Percentiles rank a stretch among this genome's conserved stretches.
Conservation (phyloP, 305 asterid genomes). For the Solanum hybrid region DNA sequence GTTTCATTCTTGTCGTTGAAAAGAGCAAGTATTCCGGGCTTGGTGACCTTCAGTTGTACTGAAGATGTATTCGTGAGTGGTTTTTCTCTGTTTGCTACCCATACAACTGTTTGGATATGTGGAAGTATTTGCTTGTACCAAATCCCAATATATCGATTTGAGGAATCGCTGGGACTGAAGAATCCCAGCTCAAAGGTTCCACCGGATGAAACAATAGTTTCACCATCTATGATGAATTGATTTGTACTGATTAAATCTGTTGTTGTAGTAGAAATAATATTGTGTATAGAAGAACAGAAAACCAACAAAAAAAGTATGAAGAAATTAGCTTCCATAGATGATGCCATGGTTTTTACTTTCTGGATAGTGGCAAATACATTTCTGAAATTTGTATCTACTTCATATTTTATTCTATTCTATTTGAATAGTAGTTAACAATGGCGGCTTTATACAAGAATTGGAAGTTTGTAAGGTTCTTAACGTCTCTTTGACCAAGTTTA, state of each 20-base stretch:
- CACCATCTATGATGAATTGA: neutral
- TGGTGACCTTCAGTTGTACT: neutral
- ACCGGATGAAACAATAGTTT: neutral
- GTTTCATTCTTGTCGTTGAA: neutral
- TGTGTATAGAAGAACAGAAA: neutral
- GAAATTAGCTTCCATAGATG: neutral
- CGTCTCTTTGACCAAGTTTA: neutral
- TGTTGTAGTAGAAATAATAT: neutral
- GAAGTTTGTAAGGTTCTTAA: neutral
- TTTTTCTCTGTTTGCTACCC: conserved; percentile 12
- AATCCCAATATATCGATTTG: conserved; percentile 4
- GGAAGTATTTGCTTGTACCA: conserved; percentile 10
- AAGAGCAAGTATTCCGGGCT: conserved; percentile 8
- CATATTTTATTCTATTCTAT: neutral
- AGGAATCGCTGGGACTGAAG: conserved; percentile 1
- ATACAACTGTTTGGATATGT: neutral
- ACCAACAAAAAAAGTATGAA: neutral
- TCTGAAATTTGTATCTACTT: neutral
- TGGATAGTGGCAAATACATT: neutral
- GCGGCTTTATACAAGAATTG: neutral
- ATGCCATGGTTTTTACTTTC: neutral
- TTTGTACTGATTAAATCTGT: neutral
- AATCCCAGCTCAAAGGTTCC: conserved; percentile 13
- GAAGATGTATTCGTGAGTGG: conserved; percentile 6
- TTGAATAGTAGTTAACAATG: neutral